Conservation (phyloP, 345 rosid species). For the Dipteronia sinensis region DNA sequence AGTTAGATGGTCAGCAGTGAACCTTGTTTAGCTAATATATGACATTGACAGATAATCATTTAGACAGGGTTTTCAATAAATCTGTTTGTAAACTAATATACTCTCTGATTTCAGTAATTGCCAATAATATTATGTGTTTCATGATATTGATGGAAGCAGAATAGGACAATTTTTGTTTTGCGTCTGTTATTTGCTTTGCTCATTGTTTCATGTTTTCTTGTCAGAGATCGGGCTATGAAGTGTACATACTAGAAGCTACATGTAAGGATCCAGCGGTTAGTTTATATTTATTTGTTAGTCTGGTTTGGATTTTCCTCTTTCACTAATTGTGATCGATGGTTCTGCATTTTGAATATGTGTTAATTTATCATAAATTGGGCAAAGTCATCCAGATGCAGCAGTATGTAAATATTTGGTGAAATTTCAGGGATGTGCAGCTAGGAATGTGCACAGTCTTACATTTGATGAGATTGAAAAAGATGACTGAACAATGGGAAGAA, state of each 20-base stretch:
- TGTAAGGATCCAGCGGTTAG: constrained; percentile 92
- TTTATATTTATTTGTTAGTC: constrained; percentile 18
- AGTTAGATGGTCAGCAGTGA: background rate
- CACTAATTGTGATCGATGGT: background rate
- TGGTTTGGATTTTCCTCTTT: constrained; percentile 1
- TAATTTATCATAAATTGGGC: constrained; percentile 14
- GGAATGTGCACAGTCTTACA: constrained; percentile 88
- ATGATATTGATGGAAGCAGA: background rate
- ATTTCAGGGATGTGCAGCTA: constrained; percentile 94
- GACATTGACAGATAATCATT: constrained; percentile 14
- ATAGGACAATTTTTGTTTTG: background rate
- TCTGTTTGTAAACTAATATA: constrained; percentile 10
- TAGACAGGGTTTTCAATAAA: background rate
- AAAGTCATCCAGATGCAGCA: constrained; percentile 5
- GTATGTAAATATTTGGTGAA: constrained; percentile 25
- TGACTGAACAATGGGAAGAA: constrained; percentile 89
- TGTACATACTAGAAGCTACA: constrained; percentile 77
- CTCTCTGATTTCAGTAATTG: background rate
- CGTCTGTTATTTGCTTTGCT: constrained; percentile 22
- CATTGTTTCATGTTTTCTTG: constrained; percentile 32
- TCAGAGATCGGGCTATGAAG: constrained; percentile 97
- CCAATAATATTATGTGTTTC: constrained; percentile 6
- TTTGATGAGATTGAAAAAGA: constrained; percentile 70
- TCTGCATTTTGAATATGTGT: background rate
- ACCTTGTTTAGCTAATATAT: constrained; percentile 1